A percentile compares a stretch with the other conserved stretches of the same genome.
Evolutionary conservation across 805 yeast species (phyloP).

Genomic region (Candida peoriensis): DNA sequence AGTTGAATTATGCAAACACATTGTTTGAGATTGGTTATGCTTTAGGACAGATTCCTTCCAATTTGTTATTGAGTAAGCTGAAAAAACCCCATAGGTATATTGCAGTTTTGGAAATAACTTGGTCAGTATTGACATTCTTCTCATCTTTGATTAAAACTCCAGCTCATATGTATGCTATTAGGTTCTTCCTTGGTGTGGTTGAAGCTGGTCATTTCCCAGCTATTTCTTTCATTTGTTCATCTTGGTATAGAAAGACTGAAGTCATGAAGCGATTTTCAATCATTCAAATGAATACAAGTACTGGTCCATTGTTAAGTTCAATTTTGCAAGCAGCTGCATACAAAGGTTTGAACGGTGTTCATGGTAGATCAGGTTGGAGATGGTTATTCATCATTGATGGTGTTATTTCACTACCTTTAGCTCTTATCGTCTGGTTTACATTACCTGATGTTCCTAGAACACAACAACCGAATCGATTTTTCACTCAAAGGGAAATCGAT

Average conservation of each 20-base stretch:
- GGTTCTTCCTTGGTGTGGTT: constrained; percentile 53
- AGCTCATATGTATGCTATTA: constrained; percentile 39
- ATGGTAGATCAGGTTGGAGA: constrained; percentile 71
- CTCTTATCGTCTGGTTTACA: constrained; percentile 55
- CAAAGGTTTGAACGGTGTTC: constrained; percentile 25
- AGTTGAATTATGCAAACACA: constrained; percentile 48
- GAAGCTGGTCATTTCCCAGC: constrained; percentile 52
- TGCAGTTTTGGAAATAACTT: constrained; percentile 43
- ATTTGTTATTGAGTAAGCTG: constrained; percentile 39
- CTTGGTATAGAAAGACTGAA: constrained; percentile 45
- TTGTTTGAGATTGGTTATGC: constrained; percentile 47
- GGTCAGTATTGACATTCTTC: constrained; percentile 53
- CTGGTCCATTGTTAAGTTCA: constrained; percentile 46
- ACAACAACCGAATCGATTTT: constrained; percentile 19
- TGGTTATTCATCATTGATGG: constrained; percentile 80
- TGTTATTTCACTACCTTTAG: constrained; percentile 48
- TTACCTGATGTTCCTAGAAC: constrained; percentile 53
- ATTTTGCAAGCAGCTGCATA: constrained; percentile 7
- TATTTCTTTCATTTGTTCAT: constrained; percentile 41
- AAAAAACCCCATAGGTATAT: constrained; percentile 35
- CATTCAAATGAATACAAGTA: constrained; percentile 46
- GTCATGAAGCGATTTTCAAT: constrained; percentile 48
- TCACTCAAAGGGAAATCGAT: constrained; percentile 4
- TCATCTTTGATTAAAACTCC: constrained; percentile 36
- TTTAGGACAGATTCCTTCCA: constrained; percentile 50